Evolutionary conservation across 208 protist genomes (phyloP).

Genomic region (Crithidia brevicula): DNA sequence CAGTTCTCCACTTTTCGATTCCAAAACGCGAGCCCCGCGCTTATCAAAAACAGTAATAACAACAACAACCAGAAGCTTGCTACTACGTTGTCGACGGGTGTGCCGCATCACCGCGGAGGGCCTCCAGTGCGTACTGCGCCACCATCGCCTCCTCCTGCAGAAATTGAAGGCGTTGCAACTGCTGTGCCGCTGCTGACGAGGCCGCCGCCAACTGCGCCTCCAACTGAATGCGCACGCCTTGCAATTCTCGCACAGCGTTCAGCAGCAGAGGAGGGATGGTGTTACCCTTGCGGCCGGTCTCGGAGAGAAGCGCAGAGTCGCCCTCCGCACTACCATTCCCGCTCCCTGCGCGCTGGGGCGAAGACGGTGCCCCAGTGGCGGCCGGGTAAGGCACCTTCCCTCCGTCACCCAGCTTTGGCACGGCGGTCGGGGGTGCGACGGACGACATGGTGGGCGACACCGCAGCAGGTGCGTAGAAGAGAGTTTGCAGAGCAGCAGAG

Average conservation of each 20-base stretch:
- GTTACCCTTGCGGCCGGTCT: not conserved
- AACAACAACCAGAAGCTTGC: no score
- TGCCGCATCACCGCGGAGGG: conserved; percentile 4
- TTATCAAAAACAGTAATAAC: no score
- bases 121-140: conserved; percentile 42
- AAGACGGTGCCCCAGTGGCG: no score
- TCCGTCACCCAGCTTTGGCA: not conserved
- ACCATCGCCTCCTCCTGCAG: conserved; percentile 53
- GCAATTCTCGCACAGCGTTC: conserved; percentile 29
- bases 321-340: conserved; percentile 1
- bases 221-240: conserved; percentile 28
- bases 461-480: conserved; percentile 18
- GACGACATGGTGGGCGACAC: not conserved
- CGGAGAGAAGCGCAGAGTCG: not conserved
- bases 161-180: conserved; percentile 49
- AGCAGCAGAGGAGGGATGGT: conserved; percentile 17
- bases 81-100: not conserved
- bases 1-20: no score
- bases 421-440: not conserved
- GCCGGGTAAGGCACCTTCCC: no score
- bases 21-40: no score
- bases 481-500: conserved; percentile 12
- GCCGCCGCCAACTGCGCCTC: conserved; percentile 36
- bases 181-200: conserved; percentile 11
- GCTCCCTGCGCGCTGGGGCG: no score